Conservation (phyloP, 768 basidiomycete species). For the Rhodosporidiobolus sp. region DNA sequence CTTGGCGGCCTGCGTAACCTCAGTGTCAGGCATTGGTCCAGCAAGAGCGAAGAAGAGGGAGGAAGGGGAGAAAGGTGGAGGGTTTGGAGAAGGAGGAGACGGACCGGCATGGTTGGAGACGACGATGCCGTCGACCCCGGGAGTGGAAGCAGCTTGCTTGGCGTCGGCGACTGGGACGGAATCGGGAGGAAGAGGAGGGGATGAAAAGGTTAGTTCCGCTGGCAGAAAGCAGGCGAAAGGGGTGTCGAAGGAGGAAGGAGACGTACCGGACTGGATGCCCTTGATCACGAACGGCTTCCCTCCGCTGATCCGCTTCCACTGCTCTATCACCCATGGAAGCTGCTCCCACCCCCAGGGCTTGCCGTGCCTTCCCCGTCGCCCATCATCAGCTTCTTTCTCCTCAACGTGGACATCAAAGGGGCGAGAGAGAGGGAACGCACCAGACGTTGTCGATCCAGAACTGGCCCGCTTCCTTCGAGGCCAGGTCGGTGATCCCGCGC, state of each 20-base stretch:
- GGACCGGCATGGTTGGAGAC: slow-evolving; percentile 68
- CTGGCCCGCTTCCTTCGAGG: slow-evolving; percentile 34
- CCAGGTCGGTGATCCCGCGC: slow-evolving; percentile 18
- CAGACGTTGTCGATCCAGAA: slow-evolving; percentile 44
- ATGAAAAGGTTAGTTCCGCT: slow-evolving; percentile 57
- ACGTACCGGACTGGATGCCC: slow-evolving; percentile 47
- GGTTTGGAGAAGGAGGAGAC: no score
- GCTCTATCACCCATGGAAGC: slow-evolving; percentile 55
- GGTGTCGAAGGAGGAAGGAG: neutral
- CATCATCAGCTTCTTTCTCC: slow-evolving; percentile 1
- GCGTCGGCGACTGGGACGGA: slow-evolving; percentile 62
- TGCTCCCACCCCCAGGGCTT: slow-evolving; percentile 59
- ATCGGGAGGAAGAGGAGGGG: neutral
- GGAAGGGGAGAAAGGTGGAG: neutral
- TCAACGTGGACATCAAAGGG: neutral
- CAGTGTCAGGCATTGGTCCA: no score
- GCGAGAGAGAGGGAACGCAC: slow-evolving; percentile 17
- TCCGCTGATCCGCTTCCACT: slow-evolving; percentile 54
- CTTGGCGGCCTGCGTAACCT: slow-evolving; percentile 52
- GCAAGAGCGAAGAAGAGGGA: no score
- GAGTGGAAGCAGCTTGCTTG: slow-evolving; percentile 62
- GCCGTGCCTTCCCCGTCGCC: slow-evolving; percentile 40
- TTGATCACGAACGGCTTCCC: slow-evolving; percentile 58
- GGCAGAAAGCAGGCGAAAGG: neutral
- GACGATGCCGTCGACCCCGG: slow-evolving; percentile 58